Conservation (phyloP, 257 asterid genomes). For the Schizonepeta tenuifolia region DNA sequence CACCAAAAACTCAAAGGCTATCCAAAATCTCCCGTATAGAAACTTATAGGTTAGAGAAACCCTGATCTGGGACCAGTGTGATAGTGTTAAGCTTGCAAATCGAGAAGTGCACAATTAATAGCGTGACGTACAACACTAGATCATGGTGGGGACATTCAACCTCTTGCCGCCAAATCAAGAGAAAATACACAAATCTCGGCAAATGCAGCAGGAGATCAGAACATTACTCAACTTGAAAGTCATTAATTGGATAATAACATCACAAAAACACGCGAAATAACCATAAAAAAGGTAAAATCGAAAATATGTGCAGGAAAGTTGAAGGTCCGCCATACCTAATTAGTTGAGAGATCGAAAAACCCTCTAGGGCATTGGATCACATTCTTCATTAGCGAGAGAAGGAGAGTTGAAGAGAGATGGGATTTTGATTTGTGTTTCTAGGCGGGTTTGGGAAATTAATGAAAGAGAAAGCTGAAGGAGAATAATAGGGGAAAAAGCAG, state of each 20-base stretch:
- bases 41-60: conserved; percentile 17
- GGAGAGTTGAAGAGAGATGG: conserved; percentile 10
- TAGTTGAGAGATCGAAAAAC: conserved; percentile 34
- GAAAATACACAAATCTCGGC: conserved; percentile 26
- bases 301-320: conserved; percentile 9
- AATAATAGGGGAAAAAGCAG: conserved; percentile 15
- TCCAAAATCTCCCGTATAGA: conserved; percentile 7
- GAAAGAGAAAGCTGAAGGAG: conserved; percentile 29
- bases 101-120: conserved; percentile 22
- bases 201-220: conserved; percentile 40
- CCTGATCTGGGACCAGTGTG: conserved; percentile 37
- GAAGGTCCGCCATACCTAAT: conserved; percentile 38
- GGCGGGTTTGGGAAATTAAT: conserved; percentile 31
- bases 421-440: conserved; percentile 11
- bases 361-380: conserved; percentile 37
- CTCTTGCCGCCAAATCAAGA: conserved; percentile 33
- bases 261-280: conserved; percentile 21
- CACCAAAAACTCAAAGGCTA: conserved; percentile 1
- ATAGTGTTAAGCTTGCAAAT: conserved; percentile 35
- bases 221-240: conserved; percentile 5
- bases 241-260: conserved; percentile 22
- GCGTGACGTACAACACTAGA: conserved; percentile 24
- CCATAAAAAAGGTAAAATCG: conserved; percentile 21
- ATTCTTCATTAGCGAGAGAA: conserved; percentile 17
- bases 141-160: conserved; percentile 20